These are phyloP conservation scores for Rhodotorula sp. DNA, from an alignment of 1,284 basidiomycete species.

Conservation along the genomic window DNA sequence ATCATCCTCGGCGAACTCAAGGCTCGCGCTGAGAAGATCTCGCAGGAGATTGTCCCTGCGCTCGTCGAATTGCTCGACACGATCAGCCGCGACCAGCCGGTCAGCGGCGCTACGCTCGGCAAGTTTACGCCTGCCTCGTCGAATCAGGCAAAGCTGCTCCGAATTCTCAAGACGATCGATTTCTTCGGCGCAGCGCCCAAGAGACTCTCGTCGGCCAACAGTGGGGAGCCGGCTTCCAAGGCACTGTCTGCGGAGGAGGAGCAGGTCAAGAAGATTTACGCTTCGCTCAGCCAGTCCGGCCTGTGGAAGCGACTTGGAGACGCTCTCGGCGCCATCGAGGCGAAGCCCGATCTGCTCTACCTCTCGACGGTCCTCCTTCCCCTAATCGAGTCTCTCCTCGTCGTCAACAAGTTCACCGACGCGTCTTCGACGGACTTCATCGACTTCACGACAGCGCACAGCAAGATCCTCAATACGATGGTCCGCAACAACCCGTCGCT, in stretches of 20 bases:
- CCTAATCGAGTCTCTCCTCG: constrained; percentile 92
- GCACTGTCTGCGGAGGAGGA: constrained; percentile 61
- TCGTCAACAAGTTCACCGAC: constrained; percentile 58
- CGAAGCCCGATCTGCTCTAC: constrained; percentile 74
- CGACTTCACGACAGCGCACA: constrained; percentile 88
- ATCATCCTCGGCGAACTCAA: constrained; percentile 83
- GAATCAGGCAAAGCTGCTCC: constrained; percentile 84
- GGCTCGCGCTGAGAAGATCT: constrained; percentile 79
- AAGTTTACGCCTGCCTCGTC: constrained; percentile 90
- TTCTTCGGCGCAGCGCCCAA: constrained; percentile 75
- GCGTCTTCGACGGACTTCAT: constrained; percentile 69
- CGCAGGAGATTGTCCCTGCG: constrained; percentile 67
- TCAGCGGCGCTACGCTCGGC: constrained; percentile 64
- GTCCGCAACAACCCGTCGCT: constrained; percentile 93
- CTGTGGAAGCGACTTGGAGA: constrained; percentile 84
- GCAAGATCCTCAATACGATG: constrained; percentile 86
- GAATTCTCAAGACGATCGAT: constrained; percentile 92
- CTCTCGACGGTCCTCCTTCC: constrained; percentile 86
- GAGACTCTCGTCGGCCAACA: constrained; percentile 3
- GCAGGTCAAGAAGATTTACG: constrained; percentile 76
- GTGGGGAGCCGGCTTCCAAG: constrained; percentile 54
- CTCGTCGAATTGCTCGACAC: constrained; percentile 70
- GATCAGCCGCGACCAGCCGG: constrained; percentile 60
- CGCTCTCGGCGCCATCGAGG: constrained; percentile 77
- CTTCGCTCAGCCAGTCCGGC: constrained; percentile 78